Conservation (phyloP, 2,329 filamentous ascomycete genomes). For the Pyricularia pennisetigena region DNA sequence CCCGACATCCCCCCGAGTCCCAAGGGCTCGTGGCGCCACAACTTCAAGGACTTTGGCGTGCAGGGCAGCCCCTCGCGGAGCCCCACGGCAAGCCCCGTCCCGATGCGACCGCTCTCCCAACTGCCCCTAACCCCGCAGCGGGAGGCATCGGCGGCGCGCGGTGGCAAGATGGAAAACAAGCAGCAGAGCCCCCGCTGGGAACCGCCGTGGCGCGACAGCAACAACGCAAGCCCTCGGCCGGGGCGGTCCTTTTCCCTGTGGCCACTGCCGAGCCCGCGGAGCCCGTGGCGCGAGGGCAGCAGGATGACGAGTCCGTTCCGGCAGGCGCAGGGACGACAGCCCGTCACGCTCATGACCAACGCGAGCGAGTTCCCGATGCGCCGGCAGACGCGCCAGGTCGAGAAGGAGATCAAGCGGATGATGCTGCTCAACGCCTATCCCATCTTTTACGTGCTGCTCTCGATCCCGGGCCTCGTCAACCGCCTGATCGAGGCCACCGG, state of each 20-base stretch:
- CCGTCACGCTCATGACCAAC: background rate
- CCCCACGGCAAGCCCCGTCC: background rate
- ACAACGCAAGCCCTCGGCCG: background rate
- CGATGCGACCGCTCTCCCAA: too few relatives aligned
- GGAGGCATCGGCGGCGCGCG: background rate
- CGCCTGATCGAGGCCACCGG: constrained; percentile 17
- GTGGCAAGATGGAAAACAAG: background rate
- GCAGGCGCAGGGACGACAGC: background rate
- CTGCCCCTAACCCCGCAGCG: background rate
- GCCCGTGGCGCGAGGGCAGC: too few relatives aligned
- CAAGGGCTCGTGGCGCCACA: background rate
- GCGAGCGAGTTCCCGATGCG: constrained; percentile 16
- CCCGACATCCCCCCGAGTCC: background rate
- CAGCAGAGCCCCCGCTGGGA: background rate
- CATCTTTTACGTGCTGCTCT: constrained; percentile 25
- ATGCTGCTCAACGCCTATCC: constrained; percentile 27
- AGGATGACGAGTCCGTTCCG: background rate
- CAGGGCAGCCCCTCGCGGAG: background rate
- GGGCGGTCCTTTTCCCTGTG: too few relatives aligned
- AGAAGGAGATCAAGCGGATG: constrained; percentile 19
- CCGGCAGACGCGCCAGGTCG: constrained; percentile 11
- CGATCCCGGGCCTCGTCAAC: constrained; percentile 26
- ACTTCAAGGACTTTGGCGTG: background rate
- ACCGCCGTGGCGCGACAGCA: background rate
- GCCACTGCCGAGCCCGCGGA: too few relatives aligned